Base-by-base conservation (phyloP, 1,284 basidiomycete genomes). In the Sphaerobolus stellatus region DNA sequence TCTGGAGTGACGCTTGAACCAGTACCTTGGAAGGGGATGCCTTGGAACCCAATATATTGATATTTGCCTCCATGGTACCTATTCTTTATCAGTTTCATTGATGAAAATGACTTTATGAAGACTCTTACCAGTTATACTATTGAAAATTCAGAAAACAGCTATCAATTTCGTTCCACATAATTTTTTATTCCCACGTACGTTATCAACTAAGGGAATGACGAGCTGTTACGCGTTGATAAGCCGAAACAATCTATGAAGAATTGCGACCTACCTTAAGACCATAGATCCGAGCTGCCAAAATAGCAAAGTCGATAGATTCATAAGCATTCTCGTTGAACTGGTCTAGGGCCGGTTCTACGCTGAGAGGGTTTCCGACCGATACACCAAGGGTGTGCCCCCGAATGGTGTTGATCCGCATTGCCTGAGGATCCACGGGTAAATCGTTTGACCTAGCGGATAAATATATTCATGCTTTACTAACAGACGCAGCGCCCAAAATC, bases 371-470 rank as follows among this genome's bases (percentile, higher is more conserved):
- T 3, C 71, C 71, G 38, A 68, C 59, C n/a, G 64, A 66, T 18
- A 70, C 61, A 20, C 71, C 71, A n/a, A 73, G 62, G 11, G 69
- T 71, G 24, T 66, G 66, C 4, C 64, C 62, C 9, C 71, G 65
- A 20, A 73, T 62, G 2, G 66, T 61, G 2, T 64, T 69, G 2
- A 68, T 69, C 14, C 67, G 67, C 71, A 73, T 72, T 3, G 63
- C 68, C 33, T 61, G 46, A 29, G n/a, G n/a, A n/a, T n/a, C n/a
- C n/a, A n/a, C n/a, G n/a, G 67, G 60, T n/a, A 56, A 52, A 22
- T 46, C 29, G 20, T 57, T 31, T 13, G 50, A 43, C 0, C 43
- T 16, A 44, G 4, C 13, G 16, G 7, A 25, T 14, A 6, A 36
- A 49, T 28, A 22, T 2, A 48, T 18, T n/a, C 18, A 3, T 14